Percentiles rank a stretch among this genome's conserved stretches.
Conservation (phyloP, 2,329 filamentous ascomycete genomes). For the Rosellinia necatrix region DNA sequence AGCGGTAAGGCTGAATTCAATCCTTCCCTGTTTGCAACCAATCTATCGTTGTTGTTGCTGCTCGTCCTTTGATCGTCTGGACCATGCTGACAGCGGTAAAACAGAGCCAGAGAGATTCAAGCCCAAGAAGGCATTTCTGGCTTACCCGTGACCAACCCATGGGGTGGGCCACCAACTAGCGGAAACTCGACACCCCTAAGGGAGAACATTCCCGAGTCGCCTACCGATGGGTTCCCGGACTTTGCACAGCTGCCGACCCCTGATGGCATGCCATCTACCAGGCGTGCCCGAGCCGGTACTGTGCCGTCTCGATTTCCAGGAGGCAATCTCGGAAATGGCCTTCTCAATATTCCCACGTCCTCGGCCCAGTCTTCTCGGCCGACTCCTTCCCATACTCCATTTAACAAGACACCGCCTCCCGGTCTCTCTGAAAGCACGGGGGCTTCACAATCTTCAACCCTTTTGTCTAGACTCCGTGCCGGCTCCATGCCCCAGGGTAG, state of each 20-base stretch:
- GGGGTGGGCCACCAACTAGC: constrained; percentile 95
- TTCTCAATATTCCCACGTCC: constrained; percentile 59
- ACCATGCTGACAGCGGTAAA: constrained; percentile 25
- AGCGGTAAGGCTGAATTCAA: constrained; percentile 69
- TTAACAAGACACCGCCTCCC: constrained; percentile 72
- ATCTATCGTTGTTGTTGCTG: constrained; percentile 11
- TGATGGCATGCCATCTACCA: constrained; percentile 67
- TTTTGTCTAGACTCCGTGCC: constrained; percentile 84
- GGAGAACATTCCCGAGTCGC: constrained; percentile 96
- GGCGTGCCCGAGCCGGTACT: constrained; percentile 88
- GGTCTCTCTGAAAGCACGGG: constrained; percentile 54
- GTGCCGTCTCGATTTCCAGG: constrained; percentile 94
- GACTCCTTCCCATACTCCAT: constrained; percentile 86
- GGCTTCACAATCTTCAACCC: constrained; percentile 66
- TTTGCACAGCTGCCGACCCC: constrained; percentile 75
- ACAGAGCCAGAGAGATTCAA: constrained; percentile 91
- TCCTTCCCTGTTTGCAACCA: not conserved
- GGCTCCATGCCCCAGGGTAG: constrained; percentile 92
- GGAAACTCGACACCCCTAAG: constrained; percentile 94
- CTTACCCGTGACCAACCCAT: constrained; percentile 68
- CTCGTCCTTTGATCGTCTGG: constrained; percentile 19
- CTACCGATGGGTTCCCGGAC: constrained; percentile 93
- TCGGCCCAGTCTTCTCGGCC: constrained; percentile 81
- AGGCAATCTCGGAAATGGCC: constrained; percentile 66
- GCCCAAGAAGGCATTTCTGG: constrained; percentile 86